Evolutionary conservation across 176 grass and related monocot species (phyloP), one percentile per base, ranked within the genome.

Genomic region (Triticum turgidum): DNA sequence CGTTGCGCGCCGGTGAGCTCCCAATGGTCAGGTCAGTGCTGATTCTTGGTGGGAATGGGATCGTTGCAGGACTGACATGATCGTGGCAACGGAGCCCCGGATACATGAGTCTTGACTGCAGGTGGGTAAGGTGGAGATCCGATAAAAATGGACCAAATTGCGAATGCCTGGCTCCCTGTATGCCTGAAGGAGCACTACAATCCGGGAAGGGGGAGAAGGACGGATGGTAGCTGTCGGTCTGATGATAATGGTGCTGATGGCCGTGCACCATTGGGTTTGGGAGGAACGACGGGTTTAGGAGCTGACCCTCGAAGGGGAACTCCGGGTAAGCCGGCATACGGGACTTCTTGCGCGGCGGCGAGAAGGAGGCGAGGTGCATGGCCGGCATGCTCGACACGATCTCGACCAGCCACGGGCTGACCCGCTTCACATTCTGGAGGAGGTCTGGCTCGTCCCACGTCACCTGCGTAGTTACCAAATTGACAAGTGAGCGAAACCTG

Each of bases 161-260:
- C 80, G 90, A 56, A 88, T 98, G 97, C 94, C 97, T 99, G 97
- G 92, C 92, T 99, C 94, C 97, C 97, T 99, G 94, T 96, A 96
- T 96, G 90, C 86, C 91, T 94, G 96, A 91, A 84, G 90, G 85
- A 95, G 90, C 88, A 49, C 74, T 89, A 62, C 80, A 84, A 79
- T 87, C 74, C 78, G 75, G 87, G 84, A 87, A 89, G 17, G 84
- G 83, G 74, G 88, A 73, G 86, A 91, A 65, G 9, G 87, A 86
- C 21, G 91, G 82, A 74, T 65, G 22, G 22, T 82, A 38, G 80
- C 45, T 37, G 12, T 56, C 44, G 45, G 33, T 22, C 78, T 85
- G 35, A 9, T 76, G 47, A 76, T 76, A 80, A 32, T 79, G 66
- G 68, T 61, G 75, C 27, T 35, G 76, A 22, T 83, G 34, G 63